Evolutionary conservation across 257 asterid genomes (phyloP), one percentile per base, ranked within the genome.

Genomic region (Nicotiana sylvestris): DNA sequence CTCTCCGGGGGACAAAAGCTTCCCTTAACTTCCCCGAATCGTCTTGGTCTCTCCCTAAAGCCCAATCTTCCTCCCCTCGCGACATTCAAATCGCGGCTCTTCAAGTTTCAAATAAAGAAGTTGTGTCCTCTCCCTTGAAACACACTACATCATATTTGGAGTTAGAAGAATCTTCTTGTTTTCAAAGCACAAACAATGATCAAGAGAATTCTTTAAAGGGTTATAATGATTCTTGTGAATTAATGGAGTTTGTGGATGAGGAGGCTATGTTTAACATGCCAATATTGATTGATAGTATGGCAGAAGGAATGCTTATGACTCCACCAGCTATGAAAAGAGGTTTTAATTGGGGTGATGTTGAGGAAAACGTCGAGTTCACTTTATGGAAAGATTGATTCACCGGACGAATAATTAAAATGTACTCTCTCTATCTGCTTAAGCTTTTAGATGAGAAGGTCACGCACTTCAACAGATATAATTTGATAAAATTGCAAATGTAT

Each of bases 261-360:
- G 98, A 93, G 81, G 97, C 82, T 11, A 39, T 91, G 82, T 92
- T 90, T 82, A 92, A 94, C 88, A 86, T 92, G 96, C 97, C 98
- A 29, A 85, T 33, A 4, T 87, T 92, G 83, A 78, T 94, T 12
- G 88, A 93, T 67, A 89, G 92, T 86, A 92, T 93, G 98, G 98
- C 98, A 17, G 98, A 94, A 85, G 98, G 97, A 33, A 81, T 94
- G 93, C 88, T 94, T 64, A 86, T 94, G 0, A 94, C 98, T 66
- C 98, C 98, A 2, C 87, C 90, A 30, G 96, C 93, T 43, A 84
- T 92, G 94, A 89, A 86, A 86, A 88, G 80, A 84, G 97, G 94
- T 0, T 90, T 90, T 67, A 85, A 66, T 69, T 91, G 97, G 95
- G 78, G 55, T 17, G 84, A 87, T 5, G 81, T 62, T 46, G 86